phyloP scores from a whole-genome alignment of 164 flowering plant genomes.

The Tinospora cordifolia region DNA sequence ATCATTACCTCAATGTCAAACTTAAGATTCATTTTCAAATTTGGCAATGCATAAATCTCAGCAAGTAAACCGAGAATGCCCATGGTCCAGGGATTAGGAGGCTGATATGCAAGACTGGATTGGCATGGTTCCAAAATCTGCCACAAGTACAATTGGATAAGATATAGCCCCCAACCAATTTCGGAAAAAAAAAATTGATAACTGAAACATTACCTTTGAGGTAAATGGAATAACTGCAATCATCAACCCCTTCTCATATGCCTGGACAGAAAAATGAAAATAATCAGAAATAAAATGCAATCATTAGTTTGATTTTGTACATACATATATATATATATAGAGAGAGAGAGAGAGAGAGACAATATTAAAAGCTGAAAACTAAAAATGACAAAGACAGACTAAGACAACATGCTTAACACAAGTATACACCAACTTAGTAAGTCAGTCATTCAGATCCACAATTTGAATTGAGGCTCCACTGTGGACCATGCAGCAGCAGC shows the following conservation, averaged over 20 bases:
- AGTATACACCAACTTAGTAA: background rate
- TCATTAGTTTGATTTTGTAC: background rate
- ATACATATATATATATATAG: background rate
- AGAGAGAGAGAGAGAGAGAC: too few species aligned
- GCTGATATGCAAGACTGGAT: constrained; percentile 78
- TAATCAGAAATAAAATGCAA: background rate
- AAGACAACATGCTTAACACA: background rate
- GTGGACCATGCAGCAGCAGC: background rate
- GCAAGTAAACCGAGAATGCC: constrained; percentile 81
- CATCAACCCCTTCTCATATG: constrained; percentile 94
- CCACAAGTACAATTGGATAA: constrained; percentile 15
- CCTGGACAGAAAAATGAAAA: constrained; percentile 36
- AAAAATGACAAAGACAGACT: background rate
- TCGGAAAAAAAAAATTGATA: background rate
- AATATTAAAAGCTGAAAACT: background rate
- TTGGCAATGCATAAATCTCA: constrained; percentile 92
- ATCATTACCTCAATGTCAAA: constrained; percentile 87
- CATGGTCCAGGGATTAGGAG: constrained; percentile 99
- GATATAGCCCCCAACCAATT: background rate
- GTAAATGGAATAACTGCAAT: constrained; percentile 97
- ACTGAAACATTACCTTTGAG: constrained; percentile 31
- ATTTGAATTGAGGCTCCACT: background rate
- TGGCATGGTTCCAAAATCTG: constrained; percentile 89
- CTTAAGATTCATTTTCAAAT: constrained; percentile 93
- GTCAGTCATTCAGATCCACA: background rate